phyloP scores from a whole-genome alignment of 306 rosid genomes.

The Sicyos edulis region DNA sequence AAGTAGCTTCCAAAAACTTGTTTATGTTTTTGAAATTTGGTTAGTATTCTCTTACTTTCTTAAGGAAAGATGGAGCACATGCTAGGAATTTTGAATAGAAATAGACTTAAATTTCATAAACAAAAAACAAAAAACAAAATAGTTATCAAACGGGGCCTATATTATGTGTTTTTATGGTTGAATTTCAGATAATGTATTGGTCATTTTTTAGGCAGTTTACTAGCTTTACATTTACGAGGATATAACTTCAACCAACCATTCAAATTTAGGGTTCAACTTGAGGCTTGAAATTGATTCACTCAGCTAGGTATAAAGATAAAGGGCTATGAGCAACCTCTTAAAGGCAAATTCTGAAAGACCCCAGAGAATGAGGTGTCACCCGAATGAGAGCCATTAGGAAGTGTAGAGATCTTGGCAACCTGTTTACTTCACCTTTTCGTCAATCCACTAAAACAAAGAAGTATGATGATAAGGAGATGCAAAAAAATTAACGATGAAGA shows the following conservation, averaged over 20 bases:
- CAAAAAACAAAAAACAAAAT: too few relatives aligned
- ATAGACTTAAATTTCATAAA: too few relatives aligned
- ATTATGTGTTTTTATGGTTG: neutral
- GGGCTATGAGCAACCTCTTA: conserved; percentile 43
- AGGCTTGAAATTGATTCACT: neutral
- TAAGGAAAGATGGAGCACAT: too few relatives aligned
- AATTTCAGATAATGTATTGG: neutral
- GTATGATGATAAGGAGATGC: conserved; percentile 14
- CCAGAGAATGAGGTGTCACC: conserved; percentile 47
- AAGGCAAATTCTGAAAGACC: conserved; percentile 51
- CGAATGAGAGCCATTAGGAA: conserved; percentile 42
- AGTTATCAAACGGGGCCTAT: too few relatives aligned
- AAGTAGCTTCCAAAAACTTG: too few relatives aligned
- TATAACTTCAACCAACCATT: neutral
- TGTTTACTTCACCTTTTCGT: conserved; percentile 30
- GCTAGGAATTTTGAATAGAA: too few relatives aligned
- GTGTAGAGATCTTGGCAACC: conserved; percentile 55
- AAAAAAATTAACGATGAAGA: conserved; percentile 17
- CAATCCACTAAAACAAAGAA: conserved; percentile 21
- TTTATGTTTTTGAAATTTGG: too few relatives aligned
- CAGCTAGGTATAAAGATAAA: conserved; percentile 1
- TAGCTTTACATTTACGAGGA: neutral
- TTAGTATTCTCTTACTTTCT: too few relatives aligned
- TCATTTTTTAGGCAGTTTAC: neutral
- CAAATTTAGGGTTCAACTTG: neutral